Conservation (phyloP, 2,329 filamentous ascomycete species). For the Ustilaginoidea virens region DNA sequence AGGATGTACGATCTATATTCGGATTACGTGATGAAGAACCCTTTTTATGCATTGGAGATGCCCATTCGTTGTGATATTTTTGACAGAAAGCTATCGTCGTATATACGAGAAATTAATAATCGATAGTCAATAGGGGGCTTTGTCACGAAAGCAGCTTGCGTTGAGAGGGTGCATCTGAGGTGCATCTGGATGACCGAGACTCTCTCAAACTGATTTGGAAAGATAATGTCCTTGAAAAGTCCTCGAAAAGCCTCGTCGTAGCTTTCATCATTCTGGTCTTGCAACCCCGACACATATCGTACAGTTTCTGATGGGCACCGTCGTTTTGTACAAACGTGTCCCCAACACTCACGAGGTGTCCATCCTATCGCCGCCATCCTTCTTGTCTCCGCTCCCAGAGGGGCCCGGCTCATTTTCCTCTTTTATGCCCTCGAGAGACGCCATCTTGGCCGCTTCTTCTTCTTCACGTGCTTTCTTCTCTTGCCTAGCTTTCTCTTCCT, state of each 20-base stretch:
- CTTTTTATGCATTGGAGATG: constrained; percentile 97
- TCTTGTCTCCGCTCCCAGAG: constrained; percentile 28
- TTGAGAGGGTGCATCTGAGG: too few species aligned
- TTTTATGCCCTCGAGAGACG: constrained; percentile 65
- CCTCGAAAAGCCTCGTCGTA: too few species aligned
- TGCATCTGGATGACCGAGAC: too few species aligned
- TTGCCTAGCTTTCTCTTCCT: constrained; percentile 90
- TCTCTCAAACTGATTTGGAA: too few species aligned
- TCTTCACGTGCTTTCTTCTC: constrained; percentile 71
- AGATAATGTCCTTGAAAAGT: too few species aligned
- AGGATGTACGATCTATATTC: constrained; percentile 89
- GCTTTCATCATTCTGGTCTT: neutral
- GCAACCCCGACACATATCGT: too few species aligned
- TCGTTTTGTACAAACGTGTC: too few species aligned
- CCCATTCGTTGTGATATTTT: constrained; percentile 90
- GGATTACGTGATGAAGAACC: constrained; percentile 99
- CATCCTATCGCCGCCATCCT: constrained; percentile 55
- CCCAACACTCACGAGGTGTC: constrained; percentile 65
- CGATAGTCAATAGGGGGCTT: constrained; percentile 23
- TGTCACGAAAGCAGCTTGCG: too few species aligned
- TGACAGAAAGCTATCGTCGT: constrained; percentile 69
- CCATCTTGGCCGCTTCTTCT: constrained; percentile 57
- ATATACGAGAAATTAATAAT: constrained; percentile 59
- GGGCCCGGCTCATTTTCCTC: constrained; percentile 55
- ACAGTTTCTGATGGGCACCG: constrained; percentile 16